These are phyloP conservation scores for Daedaleopsis sinensis DNA, from an alignment of 768 basidiomycete genomes.

Conservation along the genomic window DNA sequence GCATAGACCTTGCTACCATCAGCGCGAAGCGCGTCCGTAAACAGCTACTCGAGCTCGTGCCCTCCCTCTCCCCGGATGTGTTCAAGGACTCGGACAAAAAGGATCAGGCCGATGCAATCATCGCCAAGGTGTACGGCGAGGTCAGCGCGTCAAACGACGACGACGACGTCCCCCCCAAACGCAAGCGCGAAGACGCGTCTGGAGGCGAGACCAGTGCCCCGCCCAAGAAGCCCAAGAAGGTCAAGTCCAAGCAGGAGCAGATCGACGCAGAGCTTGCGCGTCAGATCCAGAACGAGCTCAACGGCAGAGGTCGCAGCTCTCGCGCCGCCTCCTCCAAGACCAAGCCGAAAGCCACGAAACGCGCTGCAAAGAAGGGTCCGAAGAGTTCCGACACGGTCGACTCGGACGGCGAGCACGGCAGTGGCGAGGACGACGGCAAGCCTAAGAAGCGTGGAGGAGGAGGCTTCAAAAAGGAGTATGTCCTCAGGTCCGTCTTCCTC, in stretches of 20 bases:
- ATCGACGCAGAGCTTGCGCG: slow-evolving; percentile 48
- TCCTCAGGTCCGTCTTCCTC: slow-evolving; percentile 56
- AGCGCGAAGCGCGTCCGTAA: slow-evolving; percentile 90
- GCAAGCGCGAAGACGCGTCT: slow-evolving; percentile 26
- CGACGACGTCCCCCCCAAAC: slow-evolving; percentile 19
- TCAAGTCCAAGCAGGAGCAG: slow-evolving; percentile 28
- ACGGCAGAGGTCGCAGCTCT: slow-evolving; percentile 38
- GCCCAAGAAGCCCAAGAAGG: slow-evolving; percentile 26
- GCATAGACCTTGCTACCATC: slow-evolving; percentile 76
- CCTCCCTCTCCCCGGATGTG: slow-evolving; percentile 56
- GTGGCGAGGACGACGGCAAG: slow-evolving; percentile 40
- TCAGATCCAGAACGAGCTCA: slow-evolving; percentile 46
- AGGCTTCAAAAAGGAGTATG: slow-evolving; percentile 79
- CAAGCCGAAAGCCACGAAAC: slow-evolving; percentile 36
- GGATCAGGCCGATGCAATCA: slow-evolving; percentile 67
- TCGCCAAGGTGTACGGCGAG: slow-evolving; percentile 63
- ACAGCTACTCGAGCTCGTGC: slow-evolving; percentile 58
- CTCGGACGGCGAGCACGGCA: slow-evolving; percentile 37
- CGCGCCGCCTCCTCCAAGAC: slow-evolving; percentile 26
- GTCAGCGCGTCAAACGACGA: slow-evolving; percentile 42
- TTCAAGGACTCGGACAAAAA: slow-evolving; percentile 71
- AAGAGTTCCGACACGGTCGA: slow-evolving; percentile 39
- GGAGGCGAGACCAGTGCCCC: slow-evolving; percentile 25
- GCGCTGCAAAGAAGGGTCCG: slow-evolving; percentile 34
- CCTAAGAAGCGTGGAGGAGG: slow-evolving; percentile 56